A percentile compares a stretch with the other conserved stretches of the same genome.
Evolutionary conservation across 768 basidiomycete species (phyloP).

Genomic region (Boletus fagicola): DNA sequence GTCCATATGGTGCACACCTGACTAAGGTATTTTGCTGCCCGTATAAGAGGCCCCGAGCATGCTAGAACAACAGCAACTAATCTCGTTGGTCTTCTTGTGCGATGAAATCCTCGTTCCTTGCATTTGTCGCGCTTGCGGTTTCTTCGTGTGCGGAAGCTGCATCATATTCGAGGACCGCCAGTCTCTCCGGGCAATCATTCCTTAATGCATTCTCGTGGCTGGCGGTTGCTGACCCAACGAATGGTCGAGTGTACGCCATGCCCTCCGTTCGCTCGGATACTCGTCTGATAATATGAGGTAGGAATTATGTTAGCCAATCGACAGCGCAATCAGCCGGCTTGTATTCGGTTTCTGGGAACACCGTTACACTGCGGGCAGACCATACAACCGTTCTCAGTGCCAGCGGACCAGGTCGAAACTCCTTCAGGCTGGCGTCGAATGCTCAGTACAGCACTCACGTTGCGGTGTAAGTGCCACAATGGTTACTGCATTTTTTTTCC

Average conservation of each 20-base stretch:
- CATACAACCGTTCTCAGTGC: conserved; percentile 30
- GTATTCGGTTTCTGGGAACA: conserved; percentile 50
- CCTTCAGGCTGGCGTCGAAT: conserved; percentile 36
- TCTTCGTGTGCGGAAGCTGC: conserved; percentile 32
- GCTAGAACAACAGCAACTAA: background rate
- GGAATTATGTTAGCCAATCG: conserved; percentile 43
- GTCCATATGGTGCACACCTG: background rate
- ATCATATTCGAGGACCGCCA: conserved; percentile 45
- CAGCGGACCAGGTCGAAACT: conserved; percentile 34
- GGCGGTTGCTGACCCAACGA: conserved; percentile 33
- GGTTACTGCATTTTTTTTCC: background rate
- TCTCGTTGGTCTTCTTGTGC: background rate
- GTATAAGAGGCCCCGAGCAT: conserved; percentile 12
- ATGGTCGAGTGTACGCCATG: conserved; percentile 32
- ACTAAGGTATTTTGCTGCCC: background rate
- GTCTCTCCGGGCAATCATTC: conserved; percentile 51
- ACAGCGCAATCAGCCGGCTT: conserved; percentile 56
- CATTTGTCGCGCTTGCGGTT: conserved; percentile 9
- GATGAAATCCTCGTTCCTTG: conserved; percentile 5
- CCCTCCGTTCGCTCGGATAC: background rate
- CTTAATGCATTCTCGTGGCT: conserved; percentile 34
- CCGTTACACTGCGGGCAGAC: conserved; percentile 34
- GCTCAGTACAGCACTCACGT: conserved; percentile 34
- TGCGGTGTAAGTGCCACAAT: conserved; percentile 25
- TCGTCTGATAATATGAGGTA: conserved; percentile 13